Conservation (phyloP, 2,329 filamentous ascomycete genomes). For the Emericellopsis atlantica region DNA sequence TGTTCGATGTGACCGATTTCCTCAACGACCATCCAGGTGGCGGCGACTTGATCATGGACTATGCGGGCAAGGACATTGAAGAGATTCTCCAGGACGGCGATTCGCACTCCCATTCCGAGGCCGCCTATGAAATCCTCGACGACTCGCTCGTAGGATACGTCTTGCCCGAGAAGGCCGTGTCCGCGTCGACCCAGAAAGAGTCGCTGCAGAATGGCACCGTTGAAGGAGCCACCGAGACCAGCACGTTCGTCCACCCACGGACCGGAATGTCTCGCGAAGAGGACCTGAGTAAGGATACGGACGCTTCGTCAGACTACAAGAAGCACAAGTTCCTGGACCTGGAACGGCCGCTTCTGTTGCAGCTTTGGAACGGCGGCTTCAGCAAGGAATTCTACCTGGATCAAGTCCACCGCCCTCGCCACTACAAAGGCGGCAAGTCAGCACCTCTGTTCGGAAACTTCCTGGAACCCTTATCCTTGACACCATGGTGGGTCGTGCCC, state of each 20-base stretch:
- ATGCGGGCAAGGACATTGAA: constrained; percentile 76
- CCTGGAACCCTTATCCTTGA: constrained; percentile 91
- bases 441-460: constrained; percentile 96
- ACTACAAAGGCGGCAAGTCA: constrained; percentile 87
- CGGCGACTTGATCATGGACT: constrained; percentile 75
- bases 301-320: constrained; percentile 63
- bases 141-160: constrained; percentile 79
- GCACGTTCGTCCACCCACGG: constrained; percentile 34
- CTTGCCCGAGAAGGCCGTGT: constrained; percentile 38
- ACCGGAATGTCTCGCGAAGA: constrained; percentile 87
- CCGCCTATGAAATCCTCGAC: constrained; percentile 91
- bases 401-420: constrained; percentile 87
- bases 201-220: constrained; percentile 15
- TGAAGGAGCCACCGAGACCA: constrained; percentile 12
- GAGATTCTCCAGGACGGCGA: constrained; percentile 70
- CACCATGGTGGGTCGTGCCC: constrained; percentile 87
- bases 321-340: constrained; percentile 91
- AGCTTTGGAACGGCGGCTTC: constrained; percentile 83
- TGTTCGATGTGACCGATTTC: constrained; percentile 93
- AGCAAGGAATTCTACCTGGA: constrained; percentile 93
- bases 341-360: constrained; percentile 68
- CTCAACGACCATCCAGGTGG: constrained; percentile 85
- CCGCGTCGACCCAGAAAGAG: constrained; percentile 6
- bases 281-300: constrained; percentile 78
- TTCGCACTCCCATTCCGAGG: constrained; percentile 78